Evolutionary conservation across 371 early-diverging fungal genomes (phyloP).

Genomic region (Circinella umbellata): DNA sequence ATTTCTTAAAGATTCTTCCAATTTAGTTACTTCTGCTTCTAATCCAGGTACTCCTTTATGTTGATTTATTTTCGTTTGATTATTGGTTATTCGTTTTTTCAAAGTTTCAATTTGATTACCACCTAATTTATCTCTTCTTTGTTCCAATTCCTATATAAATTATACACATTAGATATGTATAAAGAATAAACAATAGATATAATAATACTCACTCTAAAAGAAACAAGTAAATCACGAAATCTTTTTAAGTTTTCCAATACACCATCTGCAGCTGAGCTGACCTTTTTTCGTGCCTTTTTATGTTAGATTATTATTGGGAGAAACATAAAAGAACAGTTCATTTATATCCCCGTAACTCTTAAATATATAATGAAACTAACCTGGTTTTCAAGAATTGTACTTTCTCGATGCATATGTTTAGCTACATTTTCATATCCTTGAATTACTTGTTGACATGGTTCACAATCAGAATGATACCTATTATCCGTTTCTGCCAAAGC

Average conservation of each 20-base stretch:
- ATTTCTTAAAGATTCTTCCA: conserved; percentile 39
- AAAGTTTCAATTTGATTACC: conserved; percentile 43
- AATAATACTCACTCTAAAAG: conserved; percentile 53
- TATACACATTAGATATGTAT: conserved; percentile 45
- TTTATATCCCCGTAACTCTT: neutral
- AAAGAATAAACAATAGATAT: neutral
- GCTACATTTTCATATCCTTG: conserved; percentile 66
- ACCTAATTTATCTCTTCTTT: conserved; percentile 36
- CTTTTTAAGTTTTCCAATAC: conserved; percentile 72
- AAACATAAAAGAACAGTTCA: no score
- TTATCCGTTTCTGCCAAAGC: conserved; percentile 64
- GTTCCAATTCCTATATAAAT: conserved; percentile 34
- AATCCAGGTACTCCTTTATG: conserved; percentile 51
- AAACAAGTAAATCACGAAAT: conserved; percentile 71
- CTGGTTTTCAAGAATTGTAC: conserved; percentile 61
- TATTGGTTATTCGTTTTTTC: conserved; percentile 35
- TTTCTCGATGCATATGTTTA: conserved; percentile 59
- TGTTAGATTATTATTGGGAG: neutral
- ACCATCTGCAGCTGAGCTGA: conserved; percentile 44
- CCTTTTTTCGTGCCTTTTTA: conserved; percentile 18
- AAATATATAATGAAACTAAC: conserved; percentile 24
- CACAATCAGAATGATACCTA: conserved; percentile 68
- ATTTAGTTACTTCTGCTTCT: conserved; percentile 43
- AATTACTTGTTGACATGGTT: conserved; percentile 61
- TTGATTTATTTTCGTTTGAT: conserved; percentile 44